phyloP scores from a whole-genome alignment of 108 stramenopile species.

The Cyclostephanos tholiformis region DNA sequence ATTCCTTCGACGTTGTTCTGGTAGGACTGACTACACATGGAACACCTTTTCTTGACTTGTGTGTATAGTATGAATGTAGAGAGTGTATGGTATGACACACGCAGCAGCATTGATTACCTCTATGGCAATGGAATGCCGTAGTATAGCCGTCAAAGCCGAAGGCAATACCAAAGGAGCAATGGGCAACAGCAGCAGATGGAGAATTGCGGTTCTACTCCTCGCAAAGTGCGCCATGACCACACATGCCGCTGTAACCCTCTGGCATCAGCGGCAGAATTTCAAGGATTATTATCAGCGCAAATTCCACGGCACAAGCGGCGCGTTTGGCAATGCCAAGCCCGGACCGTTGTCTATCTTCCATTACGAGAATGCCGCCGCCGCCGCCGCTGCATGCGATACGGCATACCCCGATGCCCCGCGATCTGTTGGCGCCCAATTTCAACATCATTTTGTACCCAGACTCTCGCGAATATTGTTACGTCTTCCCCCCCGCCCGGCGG shows the following conservation, averaged over 20 bases:
- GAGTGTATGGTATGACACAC: too few species aligned
- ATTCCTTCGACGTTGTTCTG: too few species aligned
- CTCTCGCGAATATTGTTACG: slow-evolving; percentile 38
- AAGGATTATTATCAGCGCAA: slow-evolving; percentile 28
- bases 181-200: slow-evolving; percentile 18
- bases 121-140: background rate
- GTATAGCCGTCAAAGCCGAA: background rate
- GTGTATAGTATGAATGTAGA: too few species aligned
- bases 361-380: background rate
- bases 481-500: slow-evolving; percentile 12
- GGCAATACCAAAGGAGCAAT: slow-evolving; percentile 5
- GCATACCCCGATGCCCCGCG: background rate
- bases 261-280: slow-evolving; percentile 44
- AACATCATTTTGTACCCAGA: slow-evolving; percentile 21
- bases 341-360: slow-evolving; percentile 13
- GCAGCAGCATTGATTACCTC: too few species aligned
- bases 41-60: too few species aligned
- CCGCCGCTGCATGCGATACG: background rate
- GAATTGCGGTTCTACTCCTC: slow-evolving; percentile 25
- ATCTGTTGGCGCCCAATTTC: slow-evolving; percentile 11
- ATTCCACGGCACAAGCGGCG: slow-evolving; percentile 4
- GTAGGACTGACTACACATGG: too few species aligned
- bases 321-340: slow-evolving; percentile 34
- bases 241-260: slow-evolving; percentile 34
- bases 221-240: slow-evolving; percentile 24